Base-by-base conservation (phyloP, 2,329 filamentous ascomycete species). In the Paraphaeosphaeria minitans region DNA sequence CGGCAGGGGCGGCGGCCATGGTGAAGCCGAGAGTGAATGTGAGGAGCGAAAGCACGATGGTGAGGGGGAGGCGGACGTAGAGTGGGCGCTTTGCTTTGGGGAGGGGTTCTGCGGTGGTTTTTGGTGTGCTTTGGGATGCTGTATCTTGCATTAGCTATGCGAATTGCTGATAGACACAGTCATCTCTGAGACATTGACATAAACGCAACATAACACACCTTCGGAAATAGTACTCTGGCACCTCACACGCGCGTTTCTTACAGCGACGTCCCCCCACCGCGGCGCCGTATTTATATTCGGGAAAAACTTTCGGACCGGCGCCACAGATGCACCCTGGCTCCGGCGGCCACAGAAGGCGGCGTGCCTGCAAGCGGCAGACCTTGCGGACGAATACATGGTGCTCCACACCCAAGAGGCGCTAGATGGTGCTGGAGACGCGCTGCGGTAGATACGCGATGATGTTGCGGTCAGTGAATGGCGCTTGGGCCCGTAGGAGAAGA, bases 1-100 rank as follows among this genome's bases (percentile, higher is more conserved):
- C 66, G 37, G 82, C 83, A 39, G 85, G 85, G 12, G 79, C 77
- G 63, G 82, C 79, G 53, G 84, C 80, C 80, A 89, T 86, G 63
- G 78, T 73, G 79, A 88, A 84, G 63, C 87, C 87, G 60, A 85
- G 54, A 37, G 79, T 77, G 60, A 85, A 77, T 56, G 78, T 77
- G 62, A 83, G 56, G 67, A 84, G 68, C 33, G 79, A 78, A 60
- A 83, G 69, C 58, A 80, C 75, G 53, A 83, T 79, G 64, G 79
- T 75, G 50, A 82, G 61, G 45, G 82, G 68, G 35, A 82, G 77
- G 39, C 78, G 77, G 56, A 69, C 59, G 59, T 64, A 66, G 46
- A 71, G 61, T 4, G 70, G 70, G 24, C 62, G 60, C 60, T 61
- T 66, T 31, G 59, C 31, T 46, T 47, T 53, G 37, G 49, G 53